phyloP scores from a whole-genome alignment of 2,329 filamentous ascomycete genomes.

The Fusarium vanettenii region DNA sequence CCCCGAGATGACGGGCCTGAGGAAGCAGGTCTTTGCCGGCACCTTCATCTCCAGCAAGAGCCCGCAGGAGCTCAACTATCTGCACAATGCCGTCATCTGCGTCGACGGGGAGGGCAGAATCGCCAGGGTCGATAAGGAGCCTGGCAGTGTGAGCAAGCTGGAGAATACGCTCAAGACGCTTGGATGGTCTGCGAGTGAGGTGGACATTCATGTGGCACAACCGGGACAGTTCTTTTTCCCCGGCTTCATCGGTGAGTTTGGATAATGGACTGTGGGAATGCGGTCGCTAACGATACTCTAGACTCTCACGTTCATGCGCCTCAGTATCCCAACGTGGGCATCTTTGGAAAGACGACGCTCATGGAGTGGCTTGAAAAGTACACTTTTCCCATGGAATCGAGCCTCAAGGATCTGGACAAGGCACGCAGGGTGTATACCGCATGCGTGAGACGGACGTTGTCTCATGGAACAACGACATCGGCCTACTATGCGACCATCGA shows the following conservation, averaged over 20 bases:
- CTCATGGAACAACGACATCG: slow-evolving; percentile 92
- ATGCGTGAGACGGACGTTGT: slow-evolving; percentile 82
- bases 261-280: background rate
- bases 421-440: slow-evolving; percentile 81
- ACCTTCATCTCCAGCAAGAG: slow-evolving; percentile 66
- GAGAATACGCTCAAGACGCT: slow-evolving; percentile 52
- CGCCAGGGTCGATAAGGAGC: slow-evolving; percentile 57
- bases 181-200: slow-evolving; percentile 57
- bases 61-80: slow-evolving; percentile 61
- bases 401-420: slow-evolving; percentile 71
- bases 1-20: slow-evolving; percentile 30
- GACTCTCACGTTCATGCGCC: slow-evolving; percentile 96
- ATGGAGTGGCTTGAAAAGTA: slow-evolving; percentile 94
- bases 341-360: slow-evolving; percentile 93
- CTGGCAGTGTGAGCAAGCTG: slow-evolving; percentile 44
- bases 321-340: slow-evolving; percentile 93
- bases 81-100: slow-evolving; percentile 62
- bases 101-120: slow-evolving; percentile 65
- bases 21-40: slow-evolving; percentile 63
- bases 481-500: slow-evolving; percentile 95
- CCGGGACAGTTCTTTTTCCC: slow-evolving; percentile 82
- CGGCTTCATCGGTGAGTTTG: slow-evolving; percentile 76
- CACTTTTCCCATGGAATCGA: slow-evolving; percentile 92
- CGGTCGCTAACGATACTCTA: slow-evolving; percentile 49
- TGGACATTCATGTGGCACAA: slow-evolving; percentile 50